Evolutionary conservation across 139 green algal species (phyloP).

Genomic region (Trebouxia sp.): DNA sequence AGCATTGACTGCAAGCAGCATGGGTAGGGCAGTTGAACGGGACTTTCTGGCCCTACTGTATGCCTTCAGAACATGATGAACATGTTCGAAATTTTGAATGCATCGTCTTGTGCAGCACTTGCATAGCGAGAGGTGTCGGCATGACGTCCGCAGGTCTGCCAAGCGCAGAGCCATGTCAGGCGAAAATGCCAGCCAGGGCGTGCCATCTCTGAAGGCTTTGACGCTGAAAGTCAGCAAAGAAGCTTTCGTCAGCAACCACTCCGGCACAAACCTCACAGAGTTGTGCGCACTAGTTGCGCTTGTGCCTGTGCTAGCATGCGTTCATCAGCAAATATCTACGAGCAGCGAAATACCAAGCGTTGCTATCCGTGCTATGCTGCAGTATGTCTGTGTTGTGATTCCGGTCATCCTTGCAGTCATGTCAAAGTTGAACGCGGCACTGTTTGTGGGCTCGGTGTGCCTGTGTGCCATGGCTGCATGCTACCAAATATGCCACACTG

Average conservation of each 20-base stretch:
- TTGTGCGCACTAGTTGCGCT: slow-evolving; percentile 29
- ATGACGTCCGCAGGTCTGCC: too few relatives aligned
- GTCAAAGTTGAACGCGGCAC: not conserved
- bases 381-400: not conserved
- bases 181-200: too few relatives aligned
- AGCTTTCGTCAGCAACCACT: slow-evolving; percentile 58
- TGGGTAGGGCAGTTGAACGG: too few relatives aligned
- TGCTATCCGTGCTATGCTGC: not conserved
- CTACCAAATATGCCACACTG: not conserved
- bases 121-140: too few relatives aligned
- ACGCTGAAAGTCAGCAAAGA: slow-evolving; percentile 50
- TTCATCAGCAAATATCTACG: not conserved
- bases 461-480: not conserved
- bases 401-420: slow-evolving; percentile 13
- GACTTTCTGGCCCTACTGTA: too few relatives aligned
- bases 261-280: slow-evolving; percentile 57
- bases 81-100: too few relatives aligned
- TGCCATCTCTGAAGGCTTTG: too few relatives aligned
- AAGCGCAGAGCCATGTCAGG: too few relatives aligned
- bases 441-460: not conserved
- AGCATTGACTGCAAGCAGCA: too few relatives aligned
- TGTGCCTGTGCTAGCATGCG: not conserved
- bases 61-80: too few relatives aligned
- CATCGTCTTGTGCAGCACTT: too few relatives aligned
- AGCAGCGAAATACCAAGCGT: not conserved